Conservation (phyloP, 2,329 filamentous ascomycete species). For the Aspergillus sp. region DNA sequence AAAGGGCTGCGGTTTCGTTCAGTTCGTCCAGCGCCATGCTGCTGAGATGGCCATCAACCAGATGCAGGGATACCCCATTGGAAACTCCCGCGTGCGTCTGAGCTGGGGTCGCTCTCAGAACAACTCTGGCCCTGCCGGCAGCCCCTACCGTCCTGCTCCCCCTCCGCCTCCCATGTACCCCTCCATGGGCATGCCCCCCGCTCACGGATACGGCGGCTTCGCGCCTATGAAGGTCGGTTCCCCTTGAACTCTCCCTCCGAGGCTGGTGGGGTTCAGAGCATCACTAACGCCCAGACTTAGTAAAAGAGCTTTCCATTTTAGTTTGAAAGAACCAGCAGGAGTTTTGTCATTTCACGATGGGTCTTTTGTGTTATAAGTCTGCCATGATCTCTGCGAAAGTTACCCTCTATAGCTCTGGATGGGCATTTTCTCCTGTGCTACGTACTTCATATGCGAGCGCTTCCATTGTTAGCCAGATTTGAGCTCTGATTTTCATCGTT, state of each 20-base stretch:
- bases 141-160: constrained; percentile 93
- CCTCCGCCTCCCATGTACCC: constrained; percentile 70
- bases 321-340: constrained; percentile 46
- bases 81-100: constrained; percentile 94
- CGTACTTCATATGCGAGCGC: constrained; percentile 46
- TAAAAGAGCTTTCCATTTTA: constrained; percentile 43
- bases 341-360: constrained; percentile 47
- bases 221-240: constrained; percentile 66
- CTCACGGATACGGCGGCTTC: constrained; percentile 64
- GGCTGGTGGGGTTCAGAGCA: constrained; percentile 23
- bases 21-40: constrained; percentile 97
- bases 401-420: constrained; percentile 47
- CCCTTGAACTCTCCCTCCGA: neutral
- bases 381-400: constrained; percentile 39
- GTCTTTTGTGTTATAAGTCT: constrained; percentile 44
- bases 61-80: constrained; percentile 99
- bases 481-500: constrained; percentile 31
- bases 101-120: constrained; percentile 99
- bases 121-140: constrained; percentile 95
- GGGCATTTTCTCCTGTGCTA: constrained; percentile 45
- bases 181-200: constrained; percentile 67
- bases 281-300: constrained; percentile 16
- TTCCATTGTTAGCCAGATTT: constrained; percentile 42
- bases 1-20: constrained; percentile 98
- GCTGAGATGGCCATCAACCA: constrained; percentile 99